Evolutionary conservation across 2,329 filamentous ascomycete genomes (phyloP).

Genomic region (Didymella pinodella): DNA sequence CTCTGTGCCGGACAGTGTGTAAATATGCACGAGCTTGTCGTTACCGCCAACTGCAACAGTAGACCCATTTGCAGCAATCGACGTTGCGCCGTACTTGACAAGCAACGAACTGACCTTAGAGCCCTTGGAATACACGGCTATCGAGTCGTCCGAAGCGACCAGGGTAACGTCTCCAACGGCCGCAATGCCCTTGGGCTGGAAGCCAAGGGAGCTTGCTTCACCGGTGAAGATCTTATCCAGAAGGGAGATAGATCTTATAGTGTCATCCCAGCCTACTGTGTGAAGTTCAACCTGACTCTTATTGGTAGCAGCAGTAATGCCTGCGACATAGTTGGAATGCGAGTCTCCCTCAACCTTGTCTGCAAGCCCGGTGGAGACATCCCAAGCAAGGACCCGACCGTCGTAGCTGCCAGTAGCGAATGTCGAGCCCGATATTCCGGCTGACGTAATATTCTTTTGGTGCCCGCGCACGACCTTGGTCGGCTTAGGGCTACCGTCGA

Average conservation of each 20-base stretch:
- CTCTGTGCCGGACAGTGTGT: conserved; percentile 67
- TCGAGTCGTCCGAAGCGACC: conserved; percentile 62
- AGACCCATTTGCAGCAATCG: conserved; percentile 73
- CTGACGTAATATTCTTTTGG: conserved; percentile 86
- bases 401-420: conserved; percentile 93
- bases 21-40: conserved; percentile 78
- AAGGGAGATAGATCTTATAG: conserved; percentile 78
- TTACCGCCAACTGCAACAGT: conserved; percentile 79
- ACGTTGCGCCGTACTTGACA: conserved; percentile 71
- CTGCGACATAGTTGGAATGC: conserved; percentile 86
- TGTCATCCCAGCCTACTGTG: conserved; percentile 94
- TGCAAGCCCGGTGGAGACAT: conserved; percentile 73
- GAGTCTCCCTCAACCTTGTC: conserved; percentile 77
- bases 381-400: conserved; percentile 85
- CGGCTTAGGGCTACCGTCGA: conserved; percentile 73
- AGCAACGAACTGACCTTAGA: conserved; percentile 66
- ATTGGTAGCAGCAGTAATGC: conserved; percentile 65
- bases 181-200: conserved; percentile 80
- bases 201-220: conserved; percentile 70
- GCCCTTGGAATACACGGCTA: conserved; percentile 68
- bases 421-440: conserved; percentile 69
- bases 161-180: conserved; percentile 63
- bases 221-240: conserved; percentile 78
- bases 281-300: conserved; percentile 65
- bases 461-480: conserved; percentile 82